Evolutionary conservation across 257 asterid genomes (phyloP).

Genomic region (Avicennia marina): DNA sequence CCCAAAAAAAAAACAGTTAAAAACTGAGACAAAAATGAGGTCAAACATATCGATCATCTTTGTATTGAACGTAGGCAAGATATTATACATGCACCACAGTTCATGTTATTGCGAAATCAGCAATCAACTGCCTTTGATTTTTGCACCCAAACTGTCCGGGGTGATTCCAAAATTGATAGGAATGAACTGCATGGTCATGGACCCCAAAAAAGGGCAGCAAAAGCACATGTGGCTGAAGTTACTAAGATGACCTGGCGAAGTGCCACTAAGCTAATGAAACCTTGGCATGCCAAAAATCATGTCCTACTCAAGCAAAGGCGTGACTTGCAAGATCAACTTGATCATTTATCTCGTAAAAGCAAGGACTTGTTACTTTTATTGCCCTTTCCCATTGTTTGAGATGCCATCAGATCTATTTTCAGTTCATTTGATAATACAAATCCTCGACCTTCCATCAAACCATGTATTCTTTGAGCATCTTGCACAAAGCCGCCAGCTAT

Average conservation of each 20-base stretch:
- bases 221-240: not conserved
- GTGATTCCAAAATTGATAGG: slow-evolving; percentile 4
- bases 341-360: slow-evolving; percentile 6
- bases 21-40: too few species aligned
- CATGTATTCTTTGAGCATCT: slow-evolving; percentile 55
- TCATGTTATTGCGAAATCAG: slow-evolving; percentile 14
- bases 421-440: slow-evolving; percentile 18
- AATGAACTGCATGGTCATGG: not conserved
- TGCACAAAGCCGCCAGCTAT: slow-evolving; percentile 46
- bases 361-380: slow-evolving; percentile 9
- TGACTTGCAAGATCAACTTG: not conserved
- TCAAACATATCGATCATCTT: not conserved
- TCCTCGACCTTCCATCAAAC: slow-evolving; percentile 59
- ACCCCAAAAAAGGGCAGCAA: not conserved
- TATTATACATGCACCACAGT: not conserved
- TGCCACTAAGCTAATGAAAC: slow-evolving; percentile 4
- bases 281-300: slow-evolving; percentile 5
- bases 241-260: slow-evolving; percentile 7
- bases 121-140: slow-evolving; percentile 5
- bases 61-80: not conserved
- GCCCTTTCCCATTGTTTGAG: slow-evolving; percentile 14
- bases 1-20: too few species aligned
- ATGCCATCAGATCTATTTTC: slow-evolving; percentile 5
- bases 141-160: slow-evolving; percentile 3
- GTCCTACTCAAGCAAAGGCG: slow-evolving; percentile 13